phyloP scores from a whole-genome alignment of 208 protist species.

The Wallacemonas sp. region DNA sequence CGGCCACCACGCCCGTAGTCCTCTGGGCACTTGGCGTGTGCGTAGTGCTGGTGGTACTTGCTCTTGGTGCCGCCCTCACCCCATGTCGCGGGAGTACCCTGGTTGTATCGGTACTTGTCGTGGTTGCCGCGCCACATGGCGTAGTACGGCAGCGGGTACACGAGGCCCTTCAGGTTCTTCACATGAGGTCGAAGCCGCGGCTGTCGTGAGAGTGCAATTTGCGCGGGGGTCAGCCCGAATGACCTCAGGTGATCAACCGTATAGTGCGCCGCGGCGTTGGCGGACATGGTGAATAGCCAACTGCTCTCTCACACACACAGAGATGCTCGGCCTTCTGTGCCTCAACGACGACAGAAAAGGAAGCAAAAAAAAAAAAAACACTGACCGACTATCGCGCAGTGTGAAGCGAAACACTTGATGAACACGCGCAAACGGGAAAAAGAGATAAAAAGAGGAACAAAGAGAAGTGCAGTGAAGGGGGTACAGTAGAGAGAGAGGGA shows the following conservation, averaged over 20 bases:
- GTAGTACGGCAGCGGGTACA: slow-evolving; percentile 89
- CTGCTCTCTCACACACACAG: no score
- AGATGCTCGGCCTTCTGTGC: no score
- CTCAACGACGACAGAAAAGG: no score
- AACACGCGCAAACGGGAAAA: background rate
- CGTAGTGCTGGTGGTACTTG: slow-evolving; percentile 90
- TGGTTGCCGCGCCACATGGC: slow-evolving; percentile 92
- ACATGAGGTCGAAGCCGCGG: slow-evolving; percentile 80
- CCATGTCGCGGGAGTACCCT: slow-evolving; percentile 70
- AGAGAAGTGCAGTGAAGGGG: background rate
- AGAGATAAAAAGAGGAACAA: slow-evolving; percentile 17
- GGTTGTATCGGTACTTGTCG: slow-evolving; percentile 84
- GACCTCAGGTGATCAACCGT: slow-evolving; percentile 57
- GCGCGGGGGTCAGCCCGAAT: slow-evolving; percentile 55
- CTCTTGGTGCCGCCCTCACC: slow-evolving; percentile 74
- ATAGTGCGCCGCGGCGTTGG: slow-evolving; percentile 63
- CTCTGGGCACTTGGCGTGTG: slow-evolving; percentile 87
- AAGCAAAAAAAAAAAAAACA: no score
- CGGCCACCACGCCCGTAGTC: slow-evolving; percentile 88
- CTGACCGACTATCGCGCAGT: slow-evolving; percentile 2
- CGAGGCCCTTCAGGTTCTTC: slow-evolving; percentile 48
- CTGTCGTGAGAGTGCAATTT: slow-evolving; percentile 76
- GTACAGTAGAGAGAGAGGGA: background rate
- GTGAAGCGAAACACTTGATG: background rate
- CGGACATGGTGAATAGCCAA: slow-evolving; percentile 20